Percentiles rank a stretch among this genome's conserved stretches.
phyloP scores from a whole-genome alignment of 768 basidiomycete genomes.

The Mycena olivaceomarginata region DNA sequence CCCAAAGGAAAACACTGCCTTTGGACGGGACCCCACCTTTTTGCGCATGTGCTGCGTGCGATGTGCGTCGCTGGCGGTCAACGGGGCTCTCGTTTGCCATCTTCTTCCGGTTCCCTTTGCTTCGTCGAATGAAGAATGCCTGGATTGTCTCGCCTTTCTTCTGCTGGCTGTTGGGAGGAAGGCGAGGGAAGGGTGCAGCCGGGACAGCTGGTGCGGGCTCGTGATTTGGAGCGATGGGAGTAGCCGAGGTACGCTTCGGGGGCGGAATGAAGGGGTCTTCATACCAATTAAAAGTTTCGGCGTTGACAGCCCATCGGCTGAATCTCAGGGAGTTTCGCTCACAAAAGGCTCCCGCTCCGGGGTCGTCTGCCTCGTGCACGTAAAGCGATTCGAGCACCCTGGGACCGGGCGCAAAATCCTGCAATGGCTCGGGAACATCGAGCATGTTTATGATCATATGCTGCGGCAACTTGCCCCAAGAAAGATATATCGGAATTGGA shows the following conservation, averaged over 20 bases:
- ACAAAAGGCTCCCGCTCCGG: not conserved
- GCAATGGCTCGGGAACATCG: slow-evolving; percentile 1
- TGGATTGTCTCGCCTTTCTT: slow-evolving; percentile 13
- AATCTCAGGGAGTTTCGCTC: not conserved
- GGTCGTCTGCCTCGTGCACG: no score
- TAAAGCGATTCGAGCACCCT: no score
- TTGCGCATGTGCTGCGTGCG: slow-evolving; percentile 1
- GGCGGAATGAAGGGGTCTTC: not conserved
- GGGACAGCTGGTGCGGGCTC: not conserved
- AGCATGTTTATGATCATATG: not conserved
- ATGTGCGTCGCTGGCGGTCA: slow-evolving; percentile 12
- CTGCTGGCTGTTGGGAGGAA: not conserved
- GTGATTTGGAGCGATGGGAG: not conserved
- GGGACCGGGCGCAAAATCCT: not conserved
- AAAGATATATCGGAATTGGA: slow-evolving; percentile 22
- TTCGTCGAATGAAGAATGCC: slow-evolving; percentile 10
- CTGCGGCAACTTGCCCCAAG: slow-evolving; percentile 8
- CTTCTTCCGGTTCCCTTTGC: not conserved
- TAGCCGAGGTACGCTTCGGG: not conserved
- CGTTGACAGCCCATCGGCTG: not conserved
- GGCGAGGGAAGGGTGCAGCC: slow-evolving; percentile 16
- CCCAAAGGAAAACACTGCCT: slow-evolving; percentile 12
- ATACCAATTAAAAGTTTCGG: not conserved
- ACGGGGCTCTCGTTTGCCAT: slow-evolving; percentile 1
- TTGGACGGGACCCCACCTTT: not conserved